A percentile compares a stretch with the other conserved stretches of the same genome.
Evolutionary conservation across 106 monocot genomes (phyloP).

Genomic region (Acorus gramineus): DNA sequence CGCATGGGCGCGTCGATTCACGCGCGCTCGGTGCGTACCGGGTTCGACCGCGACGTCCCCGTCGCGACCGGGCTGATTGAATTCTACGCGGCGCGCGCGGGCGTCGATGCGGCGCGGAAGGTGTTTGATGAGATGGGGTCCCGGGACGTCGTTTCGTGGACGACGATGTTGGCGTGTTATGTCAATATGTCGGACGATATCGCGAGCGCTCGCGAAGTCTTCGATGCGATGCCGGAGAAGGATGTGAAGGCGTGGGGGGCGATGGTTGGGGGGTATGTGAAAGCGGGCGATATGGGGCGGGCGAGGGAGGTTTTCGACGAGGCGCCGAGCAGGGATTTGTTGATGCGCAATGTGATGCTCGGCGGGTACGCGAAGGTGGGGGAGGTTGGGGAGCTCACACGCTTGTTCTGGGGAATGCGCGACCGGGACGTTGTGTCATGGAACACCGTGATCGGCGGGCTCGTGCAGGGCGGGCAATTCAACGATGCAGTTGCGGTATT

Average conservation of each 20-base stretch:
- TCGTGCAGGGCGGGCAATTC: background rate
- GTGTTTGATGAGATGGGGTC: conserved; percentile 7
- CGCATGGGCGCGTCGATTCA: conserved; percentile 2
- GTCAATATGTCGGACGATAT: conserved; percentile 2
- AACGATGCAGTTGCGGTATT: background rate
- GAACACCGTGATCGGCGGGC: conserved; percentile 7
- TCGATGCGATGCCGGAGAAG: conserved; percentile 9
- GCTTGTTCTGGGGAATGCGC: conserved; percentile 1
- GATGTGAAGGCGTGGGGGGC: conserved; percentile 4
- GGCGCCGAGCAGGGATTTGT: conserved; percentile 4
- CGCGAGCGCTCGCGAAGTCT: background rate
- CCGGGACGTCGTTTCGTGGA: conserved; percentile 1
- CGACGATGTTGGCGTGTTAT: background rate
- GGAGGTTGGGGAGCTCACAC: background rate
- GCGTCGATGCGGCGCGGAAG: background rate
- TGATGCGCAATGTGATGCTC: conserved; percentile 7
- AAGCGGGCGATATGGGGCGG: background rate
- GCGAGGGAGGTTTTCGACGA: conserved; percentile 3
- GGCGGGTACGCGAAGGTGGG: conserved; percentile 3
- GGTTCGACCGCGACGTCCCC: background rate
- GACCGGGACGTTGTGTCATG: conserved; percentile 10
- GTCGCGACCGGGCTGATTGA: conserved; percentile 5
- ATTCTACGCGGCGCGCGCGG: conserved; percentile 2
- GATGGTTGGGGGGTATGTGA: conserved; percentile 5
- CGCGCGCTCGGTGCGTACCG: background rate